Base-by-base conservation (phyloP, 345 rosid genomes). In the Ceriops decandra region DNA sequence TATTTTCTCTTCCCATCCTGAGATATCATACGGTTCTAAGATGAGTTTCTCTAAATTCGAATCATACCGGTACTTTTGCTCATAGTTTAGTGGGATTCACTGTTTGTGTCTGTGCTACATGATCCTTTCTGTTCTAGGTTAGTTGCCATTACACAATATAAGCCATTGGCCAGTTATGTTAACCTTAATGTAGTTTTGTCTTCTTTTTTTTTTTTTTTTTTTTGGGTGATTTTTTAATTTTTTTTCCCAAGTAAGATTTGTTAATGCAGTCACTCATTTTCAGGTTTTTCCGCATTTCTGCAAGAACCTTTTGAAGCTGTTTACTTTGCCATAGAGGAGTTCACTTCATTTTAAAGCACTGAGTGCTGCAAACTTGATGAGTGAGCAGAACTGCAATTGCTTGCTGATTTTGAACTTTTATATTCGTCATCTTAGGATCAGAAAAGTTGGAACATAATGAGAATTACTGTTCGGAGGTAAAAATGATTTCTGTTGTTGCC, bases 401-500 rank as follows among this genome's bases (percentile, higher is more conserved):
- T 64, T 65, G 47, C 46, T 60, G 70, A 60, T 47, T 65, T 77
- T 78, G 69, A 52, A 67, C 63, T 38, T 70, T 21, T 72, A 68
- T 67, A 27, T 63, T 68, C 61, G 60, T 62, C 60, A 66, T 60
- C 62, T n/a, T 73, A 63, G 63, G 58, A 31, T 79, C 58, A 20
- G 64, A 61, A 35, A 68, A 72, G 27, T 71, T 74, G 53, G 62
- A 51, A 35, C 42, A 76, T 63, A 64, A 83, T 83, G 86, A 77
- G 79, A 67, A 26, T 59, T 51, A 26, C 76, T 7, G 31, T 66
- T 8, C 71, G 86, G 42, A 85, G 85, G 92, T 87, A 72, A 64
- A 31, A 27, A 42, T 6, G 32, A 42, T n/a, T 67, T 58, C 57
- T 31, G 19, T 19, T 60, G 35, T 49, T 16, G 22, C 33, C 33